Evolutionary conservation across 306 rosid species (phyloP), one percentile per base, ranked within the genome.

Genomic region (Lathyrus oleraceus): DNA sequence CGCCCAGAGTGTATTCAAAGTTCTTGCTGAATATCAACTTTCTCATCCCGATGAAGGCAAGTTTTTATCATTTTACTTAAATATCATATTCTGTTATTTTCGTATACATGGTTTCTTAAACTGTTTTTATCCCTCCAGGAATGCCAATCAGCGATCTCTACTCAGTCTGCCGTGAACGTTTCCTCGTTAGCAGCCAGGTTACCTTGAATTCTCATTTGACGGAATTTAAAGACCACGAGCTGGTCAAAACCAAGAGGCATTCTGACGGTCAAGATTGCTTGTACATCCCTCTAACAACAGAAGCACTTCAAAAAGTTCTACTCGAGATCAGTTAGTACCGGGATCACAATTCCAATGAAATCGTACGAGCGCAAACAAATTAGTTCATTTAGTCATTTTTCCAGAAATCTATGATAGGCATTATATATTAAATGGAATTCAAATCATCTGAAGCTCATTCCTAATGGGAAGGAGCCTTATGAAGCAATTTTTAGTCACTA

Each of bases 171-270:
- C 85, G 95, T 48, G 97, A 94, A 75, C 88, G 86, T 61, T 94
- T 94, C 84, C 87, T 94, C 2, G 89, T 89, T 49, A 89, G 92
- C 70, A 88, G 89, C 85, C 96, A 85, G 81, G 81, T 86, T 75
- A 88, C 94, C 6, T 80, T 94, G 23, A 94, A 88, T 75, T 81
- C 97, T 69, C 97, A 90, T 84, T 79, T 94, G 80, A 88, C 96
- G 2, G 98, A 90, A 78, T 88, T 94, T 80, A 88, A 88, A 60
- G 98, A 94, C 79, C 98, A 94, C 35, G 98, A 94, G 61, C 79
- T 94, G 83, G 87, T 94, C 53, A 94, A 94, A 83, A 87, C 80
- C 40, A 85, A 80, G 84, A 85, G 88, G 82, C 76, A 88, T 74
- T 75, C 96, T n/a, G 96, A 94, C 47, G 98, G 97, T 47, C 97